These are phyloP conservation scores for Trichosporon asahii DNA, from an alignment of 1,284 basidiomycete genomes.

Conservation along the genomic window DNA sequence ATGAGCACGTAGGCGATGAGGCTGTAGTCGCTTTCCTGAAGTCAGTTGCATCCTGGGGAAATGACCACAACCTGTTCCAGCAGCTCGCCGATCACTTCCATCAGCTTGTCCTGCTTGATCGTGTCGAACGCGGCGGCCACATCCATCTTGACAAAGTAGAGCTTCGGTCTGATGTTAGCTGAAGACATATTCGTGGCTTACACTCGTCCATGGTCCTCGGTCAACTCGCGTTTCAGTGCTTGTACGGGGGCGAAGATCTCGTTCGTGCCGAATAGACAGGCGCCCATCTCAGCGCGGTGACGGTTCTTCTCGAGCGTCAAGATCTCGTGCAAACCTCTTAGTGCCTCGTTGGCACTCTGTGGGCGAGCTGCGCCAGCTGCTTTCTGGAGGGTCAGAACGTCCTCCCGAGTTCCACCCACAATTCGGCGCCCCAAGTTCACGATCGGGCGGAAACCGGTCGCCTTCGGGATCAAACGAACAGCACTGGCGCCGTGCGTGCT, in stretches of 20 bases:
- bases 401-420: slow-evolving; percentile 27
- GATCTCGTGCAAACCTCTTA: slow-evolving; percentile 78
- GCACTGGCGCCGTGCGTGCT: slow-evolving; percentile 53
- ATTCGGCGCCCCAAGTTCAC: slow-evolving; percentile 78
- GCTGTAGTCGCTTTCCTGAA: slow-evolving; percentile 39
- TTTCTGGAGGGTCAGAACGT: slow-evolving; percentile 15
- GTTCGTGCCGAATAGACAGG: slow-evolving; percentile 76
- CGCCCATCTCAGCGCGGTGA: slow-evolving; percentile 65
- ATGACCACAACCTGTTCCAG: slow-evolving; percentile 64
- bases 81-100: slow-evolving; percentile 70
- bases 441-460: slow-evolving; percentile 88
- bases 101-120: slow-evolving; percentile 81
- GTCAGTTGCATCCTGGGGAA: slow-evolving; percentile 1
- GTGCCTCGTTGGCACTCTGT: slow-evolving; percentile 63
- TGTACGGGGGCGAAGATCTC: slow-evolving; percentile 75
- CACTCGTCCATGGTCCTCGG: slow-evolving; percentile 57
- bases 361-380: slow-evolving; percentile 10
- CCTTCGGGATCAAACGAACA: slow-evolving; percentile 87
- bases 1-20: slow-evolving; percentile 41
- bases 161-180: slow-evolving; percentile 60
- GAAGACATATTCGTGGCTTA: slow-evolving; percentile 46
- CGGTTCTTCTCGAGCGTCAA: slow-evolving; percentile 78
- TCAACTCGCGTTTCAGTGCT: slow-evolving; percentile 62
- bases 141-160: slow-evolving; percentile 96
- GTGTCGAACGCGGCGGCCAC: slow-evolving; percentile 95